Evolutionary conservation across 2,329 filamentous ascomycete species (phyloP).

Genomic region (Ophiostoma australiae): DNA sequence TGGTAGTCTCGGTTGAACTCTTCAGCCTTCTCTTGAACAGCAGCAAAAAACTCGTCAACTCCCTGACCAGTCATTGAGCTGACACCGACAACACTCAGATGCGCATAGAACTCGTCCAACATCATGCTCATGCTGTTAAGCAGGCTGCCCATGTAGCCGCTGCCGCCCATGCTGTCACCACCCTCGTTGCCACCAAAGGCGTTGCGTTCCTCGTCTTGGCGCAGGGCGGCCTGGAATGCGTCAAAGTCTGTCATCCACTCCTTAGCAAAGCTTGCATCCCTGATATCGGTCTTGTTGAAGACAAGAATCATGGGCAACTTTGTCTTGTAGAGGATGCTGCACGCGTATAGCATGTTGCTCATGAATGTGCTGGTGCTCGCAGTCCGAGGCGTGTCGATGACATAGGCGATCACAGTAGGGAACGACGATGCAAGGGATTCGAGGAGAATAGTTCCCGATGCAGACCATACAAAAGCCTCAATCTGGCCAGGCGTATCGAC

Average conservation of each 20-base stretch:
- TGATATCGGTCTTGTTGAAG: slow-evolving; percentile 98
- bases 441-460: slow-evolving; percentile 87
- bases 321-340: slow-evolving; percentile 97
- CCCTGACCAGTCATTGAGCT: slow-evolving; percentile 89
- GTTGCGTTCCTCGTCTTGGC: slow-evolving; percentile 71
- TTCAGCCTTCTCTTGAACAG: slow-evolving; percentile 76
- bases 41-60: slow-evolving; percentile 87
- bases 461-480: slow-evolving; percentile 98
- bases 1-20: slow-evolving; percentile 90
- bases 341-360: slow-evolving; percentile 99
- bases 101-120: slow-evolving; percentile 94
- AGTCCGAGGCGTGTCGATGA: slow-evolving; percentile 94
- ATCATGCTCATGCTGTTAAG: slow-evolving; percentile 98
- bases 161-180: slow-evolving; percentile 58
- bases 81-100: slow-evolving; percentile 87
- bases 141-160: slow-evolving; percentile 92
- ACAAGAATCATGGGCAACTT: slow-evolving; percentile 98
- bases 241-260: slow-evolving; percentile 99
- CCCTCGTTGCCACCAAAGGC: slow-evolving; percentile 70
- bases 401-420: slow-evolving; percentile 93
- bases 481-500: slow-evolving; percentile 97
- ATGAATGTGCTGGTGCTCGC: slow-evolving; percentile 95
- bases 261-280: slow-evolving; percentile 84
- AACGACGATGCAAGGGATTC: slow-evolving; percentile 90
- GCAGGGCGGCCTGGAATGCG: slow-evolving; percentile 81